Percentiles rank a stretch among this genome's conserved stretches.
Conservation (phyloP, 768 basidiomycete species). For the Mycena sanguinolenta region DNA sequence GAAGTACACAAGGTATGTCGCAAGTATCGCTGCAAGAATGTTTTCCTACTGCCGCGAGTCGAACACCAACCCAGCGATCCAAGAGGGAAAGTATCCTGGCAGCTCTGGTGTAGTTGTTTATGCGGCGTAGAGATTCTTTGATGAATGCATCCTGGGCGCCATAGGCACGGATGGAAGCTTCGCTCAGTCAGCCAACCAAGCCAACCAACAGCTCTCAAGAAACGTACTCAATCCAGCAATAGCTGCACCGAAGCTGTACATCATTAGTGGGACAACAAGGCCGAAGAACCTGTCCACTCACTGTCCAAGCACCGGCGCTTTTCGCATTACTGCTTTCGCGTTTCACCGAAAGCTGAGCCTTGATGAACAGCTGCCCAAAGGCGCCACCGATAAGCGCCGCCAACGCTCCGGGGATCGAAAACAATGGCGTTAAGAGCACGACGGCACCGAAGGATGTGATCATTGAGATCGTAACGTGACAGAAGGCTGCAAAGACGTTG, state of each 20-base stretch:
- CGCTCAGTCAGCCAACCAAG: neutral
- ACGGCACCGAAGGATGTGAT: constrained; percentile 48
- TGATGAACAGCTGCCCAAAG: constrained; percentile 45
- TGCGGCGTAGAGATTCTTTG: constrained; percentile 50
- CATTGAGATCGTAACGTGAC: constrained; percentile 30
- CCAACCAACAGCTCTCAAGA: neutral
- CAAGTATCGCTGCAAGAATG: constrained; percentile 58
- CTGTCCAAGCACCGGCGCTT: constrained; percentile 47
- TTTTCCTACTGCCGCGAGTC: constrained; percentile 62
- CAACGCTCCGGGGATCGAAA: constrained; percentile 47
- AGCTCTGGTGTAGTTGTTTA: constrained; percentile 56
- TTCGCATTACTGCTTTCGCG: constrained; percentile 43
- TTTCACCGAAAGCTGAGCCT: constrained; percentile 45
- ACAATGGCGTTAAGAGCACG: constrained; percentile 45
- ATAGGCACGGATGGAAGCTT: constrained; percentile 63
- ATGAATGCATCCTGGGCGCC: constrained; percentile 57
- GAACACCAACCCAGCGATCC: constrained; percentile 48
- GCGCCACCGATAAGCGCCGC: constrained; percentile 48
- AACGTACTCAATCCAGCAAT: constrained; percentile 56
- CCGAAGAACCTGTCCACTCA: constrained; percentile 46
- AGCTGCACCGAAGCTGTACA: constrained; percentile 55
- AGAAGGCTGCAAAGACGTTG: constrained; percentile 32
- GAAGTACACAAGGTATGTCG: constrained; percentile 39
- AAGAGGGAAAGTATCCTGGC: constrained; percentile 53
- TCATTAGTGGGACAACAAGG: constrained; percentile 38